Conservation (phyloP, 2,329 filamentous ascomycete species). For the Hypoxylon sp. region DNA sequence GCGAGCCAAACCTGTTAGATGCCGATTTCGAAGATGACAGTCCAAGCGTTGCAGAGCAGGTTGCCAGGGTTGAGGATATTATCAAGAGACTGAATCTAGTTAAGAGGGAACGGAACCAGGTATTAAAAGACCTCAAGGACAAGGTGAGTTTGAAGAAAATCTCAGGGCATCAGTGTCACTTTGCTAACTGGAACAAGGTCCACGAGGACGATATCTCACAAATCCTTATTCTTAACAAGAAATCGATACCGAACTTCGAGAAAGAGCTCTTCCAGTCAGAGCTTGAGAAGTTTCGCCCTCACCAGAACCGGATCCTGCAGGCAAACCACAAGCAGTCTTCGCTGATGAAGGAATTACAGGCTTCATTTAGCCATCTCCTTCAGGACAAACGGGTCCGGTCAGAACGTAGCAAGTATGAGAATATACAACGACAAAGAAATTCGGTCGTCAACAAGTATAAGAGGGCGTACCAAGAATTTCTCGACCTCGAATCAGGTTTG, state of each 20-base stretch:
- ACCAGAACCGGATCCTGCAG: constrained; percentile 89
- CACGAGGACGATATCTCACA: constrained; percentile 98
- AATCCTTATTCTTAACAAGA: constrained; percentile 97
- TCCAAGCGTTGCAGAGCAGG: constrained; percentile 86
- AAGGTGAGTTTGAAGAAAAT: constrained; percentile 70
- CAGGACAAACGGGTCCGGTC: constrained; percentile 93
- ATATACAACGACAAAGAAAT: constrained; percentile 81
- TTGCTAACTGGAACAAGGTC: constrained; percentile 63
- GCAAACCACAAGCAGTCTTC: constrained; percentile 95
- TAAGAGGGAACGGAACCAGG: constrained; percentile 89
- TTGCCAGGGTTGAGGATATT: constrained; percentile 85
- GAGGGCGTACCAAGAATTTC: constrained; percentile 89
- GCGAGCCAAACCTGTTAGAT: constrained; percentile 84
- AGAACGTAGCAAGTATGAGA: constrained; percentile 95
- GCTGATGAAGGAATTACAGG: constrained; percentile 92
- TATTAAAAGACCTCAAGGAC: constrained; percentile 95
- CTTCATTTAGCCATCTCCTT: constrained; percentile 83
- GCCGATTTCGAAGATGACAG: constrained; percentile 86
- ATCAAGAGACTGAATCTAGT: constrained; percentile 90
- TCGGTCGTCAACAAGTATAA: constrained; percentile 87
- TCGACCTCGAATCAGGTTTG: constrained; percentile 86
- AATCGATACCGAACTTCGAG: constrained; percentile 91
- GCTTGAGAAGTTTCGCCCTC: constrained; percentile 94
- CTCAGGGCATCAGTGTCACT: constrained; percentile 18
- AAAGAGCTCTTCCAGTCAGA: constrained; percentile 92